Percentiles rank a stretch among this genome's conserved stretches.
phyloP scores from a whole-genome alignment of 345 rosid species.

The Gynandropsis gynandra region DNA sequence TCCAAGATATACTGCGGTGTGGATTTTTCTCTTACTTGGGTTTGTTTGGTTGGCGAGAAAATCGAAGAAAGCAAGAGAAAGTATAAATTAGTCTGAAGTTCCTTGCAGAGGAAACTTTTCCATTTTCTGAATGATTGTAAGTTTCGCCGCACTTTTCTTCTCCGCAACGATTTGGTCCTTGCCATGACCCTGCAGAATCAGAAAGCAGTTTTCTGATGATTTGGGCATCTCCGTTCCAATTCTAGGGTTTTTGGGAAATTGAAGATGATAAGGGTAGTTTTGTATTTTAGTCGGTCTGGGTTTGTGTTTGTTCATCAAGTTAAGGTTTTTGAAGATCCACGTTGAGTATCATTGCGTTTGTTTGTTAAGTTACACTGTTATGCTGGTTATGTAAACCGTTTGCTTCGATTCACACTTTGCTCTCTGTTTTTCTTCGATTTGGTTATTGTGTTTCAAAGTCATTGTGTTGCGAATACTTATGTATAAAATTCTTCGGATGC shows the following conservation, averaged over 20 bases:
- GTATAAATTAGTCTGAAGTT: not conserved
- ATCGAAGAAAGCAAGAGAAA: conserved; percentile 13
- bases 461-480: too few relatives aligned
- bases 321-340: too few relatives aligned
- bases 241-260: conserved; percentile 26
- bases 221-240: too few relatives aligned
- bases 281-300: conserved; percentile 10
- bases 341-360: too few relatives aligned
- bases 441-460: too few relatives aligned
- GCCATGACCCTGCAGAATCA: not conserved
- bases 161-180: conserved; percentile 16
- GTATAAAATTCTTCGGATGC: too few relatives aligned
- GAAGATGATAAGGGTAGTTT: conserved; percentile 27
- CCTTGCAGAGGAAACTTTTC: conserved; percentile 2
- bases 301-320: too few relatives aligned
- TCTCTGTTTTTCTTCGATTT: too few relatives aligned
- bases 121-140: not conserved
- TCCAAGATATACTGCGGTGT: not conserved
- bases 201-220: not conserved
- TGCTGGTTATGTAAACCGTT: too few relatives aligned
- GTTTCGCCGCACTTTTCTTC: conserved; percentile 20
- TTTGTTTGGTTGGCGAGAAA: conserved; percentile 31
- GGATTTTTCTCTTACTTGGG: not conserved
- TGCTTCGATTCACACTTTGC: too few relatives aligned
- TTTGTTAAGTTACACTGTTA: too few relatives aligned